Evolutionary conservation across 495 filamentous ascomycete species (phyloP).

Genomic region (Trypethelium eluteriae): DNA sequence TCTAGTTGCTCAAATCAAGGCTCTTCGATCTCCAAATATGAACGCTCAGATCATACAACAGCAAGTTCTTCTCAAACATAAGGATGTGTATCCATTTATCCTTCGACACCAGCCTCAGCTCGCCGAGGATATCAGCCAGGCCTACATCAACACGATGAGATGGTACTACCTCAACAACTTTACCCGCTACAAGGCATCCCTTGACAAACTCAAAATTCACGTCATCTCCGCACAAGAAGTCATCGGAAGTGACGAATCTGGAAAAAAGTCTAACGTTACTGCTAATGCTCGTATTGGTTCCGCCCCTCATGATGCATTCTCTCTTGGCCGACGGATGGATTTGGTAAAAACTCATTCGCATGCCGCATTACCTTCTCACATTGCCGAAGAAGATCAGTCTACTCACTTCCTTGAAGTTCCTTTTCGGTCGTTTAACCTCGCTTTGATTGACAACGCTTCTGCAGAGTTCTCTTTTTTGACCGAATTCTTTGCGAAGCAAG

Average conservation of each 20-base stretch:
- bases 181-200: slow-evolving; percentile 71
- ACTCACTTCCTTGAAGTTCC: slow-evolving; percentile 81
- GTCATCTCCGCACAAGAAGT: slow-evolving; percentile 76
- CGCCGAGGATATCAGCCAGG: slow-evolving; percentile 80
- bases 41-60: slow-evolving; percentile 96
- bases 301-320: slow-evolving; percentile 76
- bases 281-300: slow-evolving; percentile 18
- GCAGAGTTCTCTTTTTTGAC: slow-evolving; percentile 91
- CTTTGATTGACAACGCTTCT: slow-evolving; percentile 87
- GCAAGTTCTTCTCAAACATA: slow-evolving; percentile 76
- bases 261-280: slow-evolving; percentile 5
- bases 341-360: slow-evolving; percentile 62
- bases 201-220: slow-evolving; percentile 78
- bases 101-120: slow-evolving; percentile 67
- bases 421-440: slow-evolving; percentile 90
- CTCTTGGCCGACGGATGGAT: slow-evolving; percentile 75
- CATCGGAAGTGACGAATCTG: slow-evolving; percentile 59
- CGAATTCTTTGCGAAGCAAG: slow-evolving; percentile 65
- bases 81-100: slow-evolving; percentile 78
- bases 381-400: slow-evolving; percentile 79
- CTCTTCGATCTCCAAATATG: slow-evolving; percentile 83
- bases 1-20: slow-evolving; percentile 86
- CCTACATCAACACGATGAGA: slow-evolving; percentile 96
- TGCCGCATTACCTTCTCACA: slow-evolving; percentile 66
- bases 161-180: slow-evolving; percentile 97